Conservation (phyloP, 2,329 filamentous ascomycete genomes). For the Septoria linicola region DNA sequence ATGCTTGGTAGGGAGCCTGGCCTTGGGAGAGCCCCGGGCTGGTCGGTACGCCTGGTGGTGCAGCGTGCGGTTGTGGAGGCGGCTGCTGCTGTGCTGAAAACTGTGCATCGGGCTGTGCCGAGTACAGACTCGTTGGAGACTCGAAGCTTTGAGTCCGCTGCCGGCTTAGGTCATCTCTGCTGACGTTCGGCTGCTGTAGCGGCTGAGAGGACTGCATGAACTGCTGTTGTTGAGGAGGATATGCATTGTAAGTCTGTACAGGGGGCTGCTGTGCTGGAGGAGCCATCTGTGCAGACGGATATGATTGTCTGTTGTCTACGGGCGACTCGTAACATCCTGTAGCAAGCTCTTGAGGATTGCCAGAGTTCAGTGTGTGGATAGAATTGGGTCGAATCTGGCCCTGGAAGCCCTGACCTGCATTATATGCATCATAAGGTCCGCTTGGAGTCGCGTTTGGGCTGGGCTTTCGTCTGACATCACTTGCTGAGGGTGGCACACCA, state of each 20-base stretch:
- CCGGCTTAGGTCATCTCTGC: slow-evolving; percentile 24
- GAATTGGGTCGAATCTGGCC: slow-evolving; percentile 41
- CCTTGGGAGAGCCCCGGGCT: slow-evolving; percentile 18
- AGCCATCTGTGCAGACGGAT: slow-evolving; percentile 34
- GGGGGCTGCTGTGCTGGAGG: slow-evolving; percentile 28
- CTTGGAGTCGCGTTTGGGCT: slow-evolving; percentile 29
- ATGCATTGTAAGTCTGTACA: slow-evolving; percentile 27
- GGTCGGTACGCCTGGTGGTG: slow-evolving; percentile 35
- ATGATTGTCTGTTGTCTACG: slow-evolving; percentile 46
- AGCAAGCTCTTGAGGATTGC: slow-evolving; percentile 49
- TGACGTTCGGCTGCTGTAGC: slow-evolving; percentile 12
- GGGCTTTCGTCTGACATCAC: slow-evolving; percentile 33
- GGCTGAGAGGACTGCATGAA: slow-evolving; percentile 14
- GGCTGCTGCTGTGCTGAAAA: slow-evolving; percentile 23
- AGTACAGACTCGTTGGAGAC: slow-evolving; percentile 33
- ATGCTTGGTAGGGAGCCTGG: slow-evolving; percentile 34
- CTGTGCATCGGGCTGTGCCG: slow-evolving; percentile 26
- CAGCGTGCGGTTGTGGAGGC: slow-evolving; percentile 28
- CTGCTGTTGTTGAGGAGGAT: slow-evolving; percentile 26
- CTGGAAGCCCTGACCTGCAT: slow-evolving; percentile 36
- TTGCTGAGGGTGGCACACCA: slow-evolving; percentile 30
- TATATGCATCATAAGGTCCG: slow-evolving; percentile 41
- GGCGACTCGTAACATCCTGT: slow-evolving; percentile 50
- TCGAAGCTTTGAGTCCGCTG: slow-evolving; percentile 36
- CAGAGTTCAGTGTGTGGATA: slow-evolving; percentile 41